A percentile compares a stretch with the other conserved stretches of the same genome.
phyloP scores from a whole-genome alignment of 768 basidiomycete genomes.

The Suillus ampliporus region DNA sequence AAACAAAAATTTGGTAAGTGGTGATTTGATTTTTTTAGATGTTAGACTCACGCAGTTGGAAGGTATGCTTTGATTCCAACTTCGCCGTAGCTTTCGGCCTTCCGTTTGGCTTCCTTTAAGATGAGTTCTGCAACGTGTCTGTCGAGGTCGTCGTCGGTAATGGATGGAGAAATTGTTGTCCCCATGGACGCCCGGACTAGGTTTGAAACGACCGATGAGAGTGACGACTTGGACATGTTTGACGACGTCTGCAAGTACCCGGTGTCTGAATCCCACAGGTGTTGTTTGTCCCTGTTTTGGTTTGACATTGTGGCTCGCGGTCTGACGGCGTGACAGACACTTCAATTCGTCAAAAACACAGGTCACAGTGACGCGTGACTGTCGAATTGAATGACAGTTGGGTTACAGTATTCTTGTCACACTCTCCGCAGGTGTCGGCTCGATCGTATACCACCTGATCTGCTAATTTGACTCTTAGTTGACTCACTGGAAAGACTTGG shows the following conservation, averaged over 20 bases:
- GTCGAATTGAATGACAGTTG: too few relatives aligned
- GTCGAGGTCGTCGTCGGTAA: slow-evolving; percentile 88
- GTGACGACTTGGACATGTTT: slow-evolving; percentile 55
- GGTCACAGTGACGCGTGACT: too few relatives aligned
- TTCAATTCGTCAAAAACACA: too few relatives aligned
- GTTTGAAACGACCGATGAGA: slow-evolving; percentile 84
- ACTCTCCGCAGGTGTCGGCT: slow-evolving; percentile 2
- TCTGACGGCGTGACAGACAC: too few relatives aligned
- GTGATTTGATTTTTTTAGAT: not conserved
- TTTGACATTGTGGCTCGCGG: slow-evolving; percentile 15
- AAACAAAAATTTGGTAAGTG: slow-evolving; percentile 8
- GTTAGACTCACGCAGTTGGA: slow-evolving; percentile 51
- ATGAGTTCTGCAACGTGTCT: slow-evolving; percentile 91
- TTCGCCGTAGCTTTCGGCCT: slow-evolving; percentile 79
- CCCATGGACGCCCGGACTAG: slow-evolving; percentile 84
- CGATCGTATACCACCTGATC: not conserved
- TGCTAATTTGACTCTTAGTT: not conserved
- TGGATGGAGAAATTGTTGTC: slow-evolving; percentile 55
- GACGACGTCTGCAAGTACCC: not conserved
- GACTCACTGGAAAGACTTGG: not conserved
- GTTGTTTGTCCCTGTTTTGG: slow-evolving; percentile 28
- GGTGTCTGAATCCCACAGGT: not conserved
- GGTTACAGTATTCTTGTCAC: too few relatives aligned
- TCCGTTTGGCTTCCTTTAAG: slow-evolving; percentile 90
- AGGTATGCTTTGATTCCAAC: slow-evolving; percentile 84